Evolutionary conservation across 495 filamentous ascomycete species (phyloP).

Genomic region (Aspergillus sclerotioniger): DNA sequence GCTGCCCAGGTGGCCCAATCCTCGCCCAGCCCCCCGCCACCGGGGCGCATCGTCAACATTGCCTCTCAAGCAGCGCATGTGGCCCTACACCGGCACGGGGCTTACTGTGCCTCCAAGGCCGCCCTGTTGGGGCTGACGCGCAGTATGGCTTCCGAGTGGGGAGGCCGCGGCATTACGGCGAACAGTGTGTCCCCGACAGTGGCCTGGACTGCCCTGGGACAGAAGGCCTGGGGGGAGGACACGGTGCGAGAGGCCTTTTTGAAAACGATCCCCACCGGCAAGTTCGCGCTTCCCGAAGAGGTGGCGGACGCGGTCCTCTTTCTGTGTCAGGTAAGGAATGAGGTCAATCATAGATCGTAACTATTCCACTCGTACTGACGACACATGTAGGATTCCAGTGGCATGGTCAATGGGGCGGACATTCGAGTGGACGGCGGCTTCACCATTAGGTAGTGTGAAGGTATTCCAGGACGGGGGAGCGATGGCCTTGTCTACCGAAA

Average conservation of each 20-base stretch:
- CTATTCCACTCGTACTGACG: constrained; percentile 10
- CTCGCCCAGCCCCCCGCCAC: constrained; percentile 23
- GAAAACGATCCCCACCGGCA: constrained; percentile 37
- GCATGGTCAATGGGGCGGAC: constrained; percentile 46
- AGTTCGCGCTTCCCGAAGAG: constrained; percentile 43
- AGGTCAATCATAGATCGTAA: neutral
- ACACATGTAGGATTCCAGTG: constrained; percentile 37
- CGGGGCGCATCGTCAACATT: constrained; percentile 39
- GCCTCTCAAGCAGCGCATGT: constrained; percentile 40
- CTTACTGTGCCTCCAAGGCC: constrained; percentile 50
- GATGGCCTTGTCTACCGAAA: neutral
- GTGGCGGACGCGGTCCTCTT: constrained; percentile 41
- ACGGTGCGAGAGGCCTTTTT: constrained; percentile 33
- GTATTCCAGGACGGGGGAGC: neutral
- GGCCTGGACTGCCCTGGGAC: constrained; percentile 39
- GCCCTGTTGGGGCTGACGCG: constrained; percentile 46
- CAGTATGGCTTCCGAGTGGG: constrained; percentile 49
- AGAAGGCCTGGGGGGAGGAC: constrained; percentile 40
- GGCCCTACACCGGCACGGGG: constrained; percentile 40
- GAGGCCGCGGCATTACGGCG: constrained; percentile 32
- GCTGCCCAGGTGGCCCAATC: constrained; percentile 18
- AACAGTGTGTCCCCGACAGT: constrained; percentile 43
- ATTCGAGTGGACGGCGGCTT: constrained; percentile 43
- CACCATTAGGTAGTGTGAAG: constrained; percentile 29
- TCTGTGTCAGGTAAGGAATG: constrained; percentile 35